Base-by-base conservation (phyloP, 495 filamentous ascomycete genomes). In the Hypoxylon subgilvum region DNA sequence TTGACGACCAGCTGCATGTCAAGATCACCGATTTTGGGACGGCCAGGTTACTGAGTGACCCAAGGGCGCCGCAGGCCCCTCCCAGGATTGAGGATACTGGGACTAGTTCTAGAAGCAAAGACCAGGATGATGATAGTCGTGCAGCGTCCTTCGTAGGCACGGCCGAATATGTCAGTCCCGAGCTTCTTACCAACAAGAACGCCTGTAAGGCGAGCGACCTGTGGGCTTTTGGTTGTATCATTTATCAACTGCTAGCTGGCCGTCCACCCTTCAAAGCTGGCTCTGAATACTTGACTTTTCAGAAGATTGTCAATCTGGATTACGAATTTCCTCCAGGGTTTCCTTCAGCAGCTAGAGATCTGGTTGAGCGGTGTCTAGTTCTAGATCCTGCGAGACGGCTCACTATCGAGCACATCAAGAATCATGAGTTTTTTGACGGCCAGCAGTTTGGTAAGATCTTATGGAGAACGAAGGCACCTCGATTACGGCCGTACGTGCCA, bases 11-110 rank as follows among this genome's bases (percentile, higher is more conserved):
- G 64, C 95, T 96, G 88, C 89, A 96, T 69, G 86, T 97, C 75
- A 99, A 99, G 69, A 97, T 99, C 61, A 99, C 95, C 16, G 95
- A 99, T 72, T 99, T 99, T 66, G 95, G 95, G 9, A 99, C 95
- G 2, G 95, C 95, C 4, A 97, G 96, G 71, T 87, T 97, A 38
- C 79, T 99, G 38, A 87, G 88, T 40, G 79, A 83, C 23, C 86
- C 84, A 12, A 82, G 80, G 63, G 78, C 79, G 63, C 73, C 79
- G 3, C 73, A 78, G 34, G 62, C 73, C 21, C 50, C 64, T n/a
- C 43, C 61, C 2, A 65, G 65, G 38, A 53, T 65, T 13, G 67
- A 68, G 10, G 67, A 70, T 52, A 76, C 61, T 43, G 67, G 74
- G 23, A 79, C 70, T 35, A 68, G 64, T 36, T 70, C 67, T 3